Evolutionary conservation across 805 yeast species (phyloP).

Genomic region (Maudiozyma turicensis): DNA sequence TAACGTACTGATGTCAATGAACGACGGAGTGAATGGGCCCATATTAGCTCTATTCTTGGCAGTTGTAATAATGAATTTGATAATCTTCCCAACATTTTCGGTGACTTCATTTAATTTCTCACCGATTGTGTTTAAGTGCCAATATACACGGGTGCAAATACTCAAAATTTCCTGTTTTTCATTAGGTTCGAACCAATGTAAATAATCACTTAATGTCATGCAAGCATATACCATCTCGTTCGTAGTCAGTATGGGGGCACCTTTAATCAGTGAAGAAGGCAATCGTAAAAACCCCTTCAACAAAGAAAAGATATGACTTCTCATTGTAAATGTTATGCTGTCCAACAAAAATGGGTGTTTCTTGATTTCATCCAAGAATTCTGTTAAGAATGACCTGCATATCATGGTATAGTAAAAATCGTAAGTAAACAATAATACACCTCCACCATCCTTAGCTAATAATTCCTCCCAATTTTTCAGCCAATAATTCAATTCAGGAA

Average conservation of each 20-base stretch:
- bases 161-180: constrained; percentile 36
- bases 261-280: constrained; percentile 39
- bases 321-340: constrained; percentile 33
- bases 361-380: constrained; percentile 21
- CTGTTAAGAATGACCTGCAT: constrained; percentile 28
- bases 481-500: constrained; percentile 39
- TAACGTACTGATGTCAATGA: not conserved
- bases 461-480: constrained; percentile 35
- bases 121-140: constrained; percentile 50
- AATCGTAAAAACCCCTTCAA: constrained; percentile 36
- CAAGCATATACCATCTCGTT: constrained; percentile 48
- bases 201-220: constrained; percentile 40
- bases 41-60: constrained; percentile 26
- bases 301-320: constrained; percentile 36
- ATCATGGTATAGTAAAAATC: constrained; percentile 40
- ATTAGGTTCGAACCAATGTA: constrained; percentile 32
- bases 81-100: constrained; percentile 47
- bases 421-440: constrained; percentile 38
- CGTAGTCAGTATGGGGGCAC: constrained; percentile 44
- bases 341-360: constrained; percentile 19
- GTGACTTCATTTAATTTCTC: constrained; percentile 50
- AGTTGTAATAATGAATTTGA: constrained; percentile 40
- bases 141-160: constrained; percentile 43
- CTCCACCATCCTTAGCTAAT: constrained; percentile 39
- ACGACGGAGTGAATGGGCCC: constrained; percentile 6